Conservation (phyloP, 2,329 filamentous ascomycete species). For the Lizonia empirigonia region DNA sequence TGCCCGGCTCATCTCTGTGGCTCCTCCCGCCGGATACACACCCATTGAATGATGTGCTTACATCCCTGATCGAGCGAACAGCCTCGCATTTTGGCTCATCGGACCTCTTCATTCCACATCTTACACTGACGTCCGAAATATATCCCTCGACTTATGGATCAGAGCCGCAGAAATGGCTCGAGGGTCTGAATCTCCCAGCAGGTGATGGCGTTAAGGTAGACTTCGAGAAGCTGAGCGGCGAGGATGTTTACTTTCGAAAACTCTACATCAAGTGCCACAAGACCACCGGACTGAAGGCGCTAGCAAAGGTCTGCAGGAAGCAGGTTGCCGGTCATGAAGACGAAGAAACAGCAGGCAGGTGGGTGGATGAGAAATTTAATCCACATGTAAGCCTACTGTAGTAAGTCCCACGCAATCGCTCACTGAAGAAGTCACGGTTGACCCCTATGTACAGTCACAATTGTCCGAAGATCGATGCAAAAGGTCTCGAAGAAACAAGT, state of each 20-base stretch:
- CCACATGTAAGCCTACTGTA: conserved; percentile 52
- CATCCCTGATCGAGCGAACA: conserved; percentile 43
- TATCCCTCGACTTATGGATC: conserved; percentile 26
- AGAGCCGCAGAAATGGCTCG: conserved; percentile 48
- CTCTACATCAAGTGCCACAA: conserved; percentile 47
- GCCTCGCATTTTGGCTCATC: conserved; percentile 45
- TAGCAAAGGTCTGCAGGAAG: conserved; percentile 38
- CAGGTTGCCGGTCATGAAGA: conserved; percentile 35
- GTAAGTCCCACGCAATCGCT: conserved; percentile 34
- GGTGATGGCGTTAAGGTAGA: conserved; percentile 27
- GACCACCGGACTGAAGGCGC: conserved; percentile 26
- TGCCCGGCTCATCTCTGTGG: conserved; percentile 53
- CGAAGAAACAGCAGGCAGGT: conserved; percentile 30
- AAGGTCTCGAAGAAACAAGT: conserved; percentile 30
- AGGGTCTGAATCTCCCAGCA: conserved; percentile 33
- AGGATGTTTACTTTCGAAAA: conserved; percentile 49
- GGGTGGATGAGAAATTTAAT: conserved; percentile 42
- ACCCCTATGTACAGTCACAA: conserved; percentile 30
- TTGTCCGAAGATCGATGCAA: conserved; percentile 28
- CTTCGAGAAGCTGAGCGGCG: conserved; percentile 42
- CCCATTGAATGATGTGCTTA: conserved; percentile 38
- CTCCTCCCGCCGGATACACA: conserved; percentile 48
- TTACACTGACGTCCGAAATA: conserved; percentile 51
- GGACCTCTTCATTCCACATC: conserved; percentile 49
- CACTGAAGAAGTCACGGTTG: neutral